phyloP scores from a whole-genome alignment of 176 grass and related monocot species.

The Paspalum vaginatum region DNA sequence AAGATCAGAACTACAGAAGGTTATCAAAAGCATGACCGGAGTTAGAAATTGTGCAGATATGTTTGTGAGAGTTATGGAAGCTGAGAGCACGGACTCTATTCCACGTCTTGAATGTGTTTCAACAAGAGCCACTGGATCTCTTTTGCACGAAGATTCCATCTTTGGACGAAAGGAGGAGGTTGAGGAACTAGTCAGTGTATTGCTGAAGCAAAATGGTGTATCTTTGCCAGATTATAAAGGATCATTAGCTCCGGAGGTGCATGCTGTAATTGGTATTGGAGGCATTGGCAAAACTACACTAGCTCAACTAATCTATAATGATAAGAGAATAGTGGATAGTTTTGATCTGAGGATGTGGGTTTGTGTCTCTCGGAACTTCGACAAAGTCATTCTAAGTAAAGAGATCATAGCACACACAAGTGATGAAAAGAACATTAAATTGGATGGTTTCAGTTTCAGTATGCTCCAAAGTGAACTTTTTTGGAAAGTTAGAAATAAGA shows the following conservation, averaged over 20 bases:
- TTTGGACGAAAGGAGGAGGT: conserved; percentile 44
- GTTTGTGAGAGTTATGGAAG: conserved; percentile 23
- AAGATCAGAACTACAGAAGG: conserved; percentile 5
- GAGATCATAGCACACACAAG: conserved; percentile 11
- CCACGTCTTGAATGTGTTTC: background rate
- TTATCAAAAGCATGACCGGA: conserved; percentile 20
- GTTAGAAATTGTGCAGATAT: conserved; percentile 30
- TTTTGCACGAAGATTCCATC: background rate
- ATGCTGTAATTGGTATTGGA: conserved; percentile 41
- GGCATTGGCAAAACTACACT: conserved; percentile 50
- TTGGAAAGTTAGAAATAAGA: background rate
- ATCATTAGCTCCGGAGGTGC: background rate
- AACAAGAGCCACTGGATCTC: background rate
- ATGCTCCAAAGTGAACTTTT: conserved; percentile 25
- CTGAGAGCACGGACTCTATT: background rate
- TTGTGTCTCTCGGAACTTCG: conserved; percentile 39
- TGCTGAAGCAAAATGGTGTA: background rate
- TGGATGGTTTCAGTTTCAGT: conserved; percentile 13
- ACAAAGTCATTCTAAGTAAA: conserved; percentile 10
- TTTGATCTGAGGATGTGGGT: conserved; percentile 48
- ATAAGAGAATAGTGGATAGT: background rate
- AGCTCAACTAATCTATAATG: conserved; percentile 37
- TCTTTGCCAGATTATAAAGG: too few relatives aligned
- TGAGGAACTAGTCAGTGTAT: background rate
- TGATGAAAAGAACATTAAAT: background rate